Conservation (phyloP, 225 moss, liverwort and hornwort genomes). For the Pseudoscleropodium purum region DNA sequence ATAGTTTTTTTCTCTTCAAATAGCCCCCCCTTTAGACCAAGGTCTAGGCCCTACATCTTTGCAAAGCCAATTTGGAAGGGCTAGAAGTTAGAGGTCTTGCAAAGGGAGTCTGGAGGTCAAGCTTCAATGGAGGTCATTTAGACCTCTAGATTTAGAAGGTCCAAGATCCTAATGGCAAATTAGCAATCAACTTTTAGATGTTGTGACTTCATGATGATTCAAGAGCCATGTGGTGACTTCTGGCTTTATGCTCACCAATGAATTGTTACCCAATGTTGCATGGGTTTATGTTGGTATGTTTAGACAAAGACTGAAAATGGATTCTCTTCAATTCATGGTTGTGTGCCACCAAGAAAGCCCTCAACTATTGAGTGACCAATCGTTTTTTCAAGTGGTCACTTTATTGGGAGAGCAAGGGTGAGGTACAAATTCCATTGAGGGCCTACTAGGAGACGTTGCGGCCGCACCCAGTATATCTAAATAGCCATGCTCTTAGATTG, state of each 20-base stretch:
- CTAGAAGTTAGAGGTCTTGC: too few relatives aligned
- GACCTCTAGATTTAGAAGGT: too few relatives aligned
- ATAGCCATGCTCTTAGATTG: neutral
- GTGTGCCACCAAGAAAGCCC: rapidly evolving
- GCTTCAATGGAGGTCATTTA: too few relatives aligned
- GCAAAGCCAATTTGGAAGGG: too few relatives aligned
- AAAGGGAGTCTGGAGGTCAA: too few relatives aligned
- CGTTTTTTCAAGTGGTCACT: rapidly evolving
- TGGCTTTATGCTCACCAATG: rapidly evolving
- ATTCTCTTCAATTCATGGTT: rapidly evolving
- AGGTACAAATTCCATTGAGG: too few relatives aligned
- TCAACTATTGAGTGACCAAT: rapidly evolving
- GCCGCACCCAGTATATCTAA: rapidly evolving
- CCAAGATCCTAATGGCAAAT: too few relatives aligned
- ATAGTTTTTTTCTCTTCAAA: too few relatives aligned
- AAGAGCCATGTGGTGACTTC: rapidly evolving
- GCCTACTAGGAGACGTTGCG: rapidly evolving
- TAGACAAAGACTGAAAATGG: rapidly evolving
- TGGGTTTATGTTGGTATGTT: rapidly evolving
- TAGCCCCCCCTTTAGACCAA: too few relatives aligned
- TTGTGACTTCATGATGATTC: neutral
- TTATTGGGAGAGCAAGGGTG: rapidly evolving
- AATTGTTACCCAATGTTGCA: rapidly evolving
- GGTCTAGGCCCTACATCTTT: too few relatives aligned
- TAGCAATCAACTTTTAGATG: rapidly evolving